Evolutionary conservation across 768 basidiomycete genomes (phyloP).

Genomic region (Lentinus tigrinus): DNA sequence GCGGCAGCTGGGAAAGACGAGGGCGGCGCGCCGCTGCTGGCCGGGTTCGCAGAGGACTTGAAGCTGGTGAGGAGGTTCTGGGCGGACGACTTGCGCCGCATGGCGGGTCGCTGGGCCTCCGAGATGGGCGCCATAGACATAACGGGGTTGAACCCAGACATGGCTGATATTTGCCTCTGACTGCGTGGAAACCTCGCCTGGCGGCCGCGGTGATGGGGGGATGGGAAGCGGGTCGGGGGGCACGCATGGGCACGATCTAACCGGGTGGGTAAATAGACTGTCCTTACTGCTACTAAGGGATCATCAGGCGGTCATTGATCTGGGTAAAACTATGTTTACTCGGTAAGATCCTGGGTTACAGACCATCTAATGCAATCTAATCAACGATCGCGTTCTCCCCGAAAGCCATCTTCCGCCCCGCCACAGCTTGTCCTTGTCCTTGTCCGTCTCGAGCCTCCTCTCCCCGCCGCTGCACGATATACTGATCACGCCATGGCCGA

Average conservation of each 20-base stretch:
- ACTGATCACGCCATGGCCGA: conserved; percentile 56
- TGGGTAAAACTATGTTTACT: conserved; percentile 1
- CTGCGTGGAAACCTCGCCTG: conserved; percentile 8
- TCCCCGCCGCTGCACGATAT: conserved; percentile 14
- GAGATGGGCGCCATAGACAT: conserved; percentile 28
- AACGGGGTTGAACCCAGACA: conserved; percentile 28
- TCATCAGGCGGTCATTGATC: background rate
- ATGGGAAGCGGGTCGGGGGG: background rate
- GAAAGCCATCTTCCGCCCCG: conserved; percentile 3
- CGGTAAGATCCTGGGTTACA: conserved; percentile 7
- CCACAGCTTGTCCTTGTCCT: conserved; percentile 10
- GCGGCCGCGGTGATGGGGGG: conserved; percentile 6
- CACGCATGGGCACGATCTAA: background rate
- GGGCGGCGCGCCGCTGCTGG: conserved; percentile 10
- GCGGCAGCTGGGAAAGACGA: conserved; percentile 19
- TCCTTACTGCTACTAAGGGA: background rate
- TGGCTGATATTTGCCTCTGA: conserved; percentile 7
- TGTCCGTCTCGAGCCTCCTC: conserved; percentile 16
- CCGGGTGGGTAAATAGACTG: background rate
- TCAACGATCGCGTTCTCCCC: conserved; percentile 17
- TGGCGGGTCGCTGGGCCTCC: conserved; percentile 41
- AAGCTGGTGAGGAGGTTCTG: conserved; percentile 81
- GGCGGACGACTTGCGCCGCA: conserved; percentile 85
- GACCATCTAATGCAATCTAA: conserved; percentile 14
- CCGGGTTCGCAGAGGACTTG: conserved; percentile 37